Evolutionary conservation across 768 basidiomycete species (phyloP), one percentile per base, ranked within the genome.

Genomic region (Kwoniella sp.): DNA sequence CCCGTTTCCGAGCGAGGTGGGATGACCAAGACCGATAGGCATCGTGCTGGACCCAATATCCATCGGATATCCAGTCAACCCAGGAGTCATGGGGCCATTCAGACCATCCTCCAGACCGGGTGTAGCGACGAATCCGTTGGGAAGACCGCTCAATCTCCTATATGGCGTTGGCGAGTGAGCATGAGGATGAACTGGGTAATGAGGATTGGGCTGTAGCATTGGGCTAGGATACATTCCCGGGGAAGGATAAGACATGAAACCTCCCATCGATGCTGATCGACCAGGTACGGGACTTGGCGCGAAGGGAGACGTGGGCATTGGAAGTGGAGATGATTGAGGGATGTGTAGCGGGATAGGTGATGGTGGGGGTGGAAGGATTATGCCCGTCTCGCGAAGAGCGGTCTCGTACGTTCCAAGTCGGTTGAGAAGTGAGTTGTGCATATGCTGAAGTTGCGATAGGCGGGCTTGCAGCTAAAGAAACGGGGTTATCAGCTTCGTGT

Each of bases 141-240:
- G 21, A n/a, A 37, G 15, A 51, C 59, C 50, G 37, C 60, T 62
- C 22, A 44, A 15, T 15, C 62, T 24, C 36, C 62, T 26, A 30
- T 40, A 64, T 15, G 62, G 62, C 44, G n/a, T 58, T 25, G 50
- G 55, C 15, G 48, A 53, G 21, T 60, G 64, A 3, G 68, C 30
- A 17, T 68, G 70, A 33, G 52, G 25, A 25, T 62, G 51, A 1
- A 55, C 26, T 50, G 58, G 21, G 26, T 59, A 55, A 33, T 50
- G 47, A 2, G 40, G 48, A 24, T 55, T 46, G n/a, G 63, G 65
- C 58, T 72, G 71, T 1, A 72, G 50, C 62, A 68, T 67, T 33
- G 71, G 71, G 1, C 66, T 68, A 26, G 68, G 68, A 52, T 68
- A 72, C 71, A 69, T 70, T 13, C 71, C 71, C 5, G 71, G 71